Evolutionary conservation across 768 basidiomycete species (phyloP), one percentile per base, ranked within the genome.

Genomic region (Brasilioporus rufonigricans): DNA sequence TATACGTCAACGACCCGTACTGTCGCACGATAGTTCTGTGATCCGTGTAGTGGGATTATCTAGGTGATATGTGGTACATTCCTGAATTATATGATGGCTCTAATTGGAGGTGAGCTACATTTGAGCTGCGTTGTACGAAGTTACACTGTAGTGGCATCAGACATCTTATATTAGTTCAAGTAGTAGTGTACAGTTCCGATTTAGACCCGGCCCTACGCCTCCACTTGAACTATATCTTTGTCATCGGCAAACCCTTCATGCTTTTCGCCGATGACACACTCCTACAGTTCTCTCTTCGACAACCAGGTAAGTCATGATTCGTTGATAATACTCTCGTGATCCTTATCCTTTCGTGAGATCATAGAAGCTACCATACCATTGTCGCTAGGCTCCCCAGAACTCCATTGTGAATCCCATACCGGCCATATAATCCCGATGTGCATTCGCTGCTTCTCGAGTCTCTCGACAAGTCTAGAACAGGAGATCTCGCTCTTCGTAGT

Each of bases 251-350:
- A n/a, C n/a, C n/a, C 33, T 31, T 16, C 24, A 5, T 43, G 18
- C 13, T 14, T 32, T 18, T n/a, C n/a, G 7, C 31, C 6, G 12
- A 51, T 53, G 55, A 48, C 35, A n/a, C 44, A 13, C 19, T n/a
- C 48, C 31, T 23, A 35, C 19, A 46, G 10, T 14, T 1, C 33
- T 21, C 1, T 27, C 33, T 24, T 32, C 13, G 9, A 32, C 14
- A 19, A 50, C 12, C 48, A 59, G 51, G 61, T 49, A 48, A 23
- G 61, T 48, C 36, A 11, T 23, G 12, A 31, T 36, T 39, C n/a
- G 2, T 1, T 9, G 26, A 12, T 19, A 32, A 29, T 18, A 9
- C 3, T 23, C 10, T 26, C 14, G n/a, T 21, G 26, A 24, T 5
- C 10, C 27, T 55, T 27, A 48, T 27, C 6, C 19, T 45, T 13